Base-by-base conservation (phyloP, 2,329 filamentous ascomycete genomes). In the Plenodomus tracheiphilus region DNA sequence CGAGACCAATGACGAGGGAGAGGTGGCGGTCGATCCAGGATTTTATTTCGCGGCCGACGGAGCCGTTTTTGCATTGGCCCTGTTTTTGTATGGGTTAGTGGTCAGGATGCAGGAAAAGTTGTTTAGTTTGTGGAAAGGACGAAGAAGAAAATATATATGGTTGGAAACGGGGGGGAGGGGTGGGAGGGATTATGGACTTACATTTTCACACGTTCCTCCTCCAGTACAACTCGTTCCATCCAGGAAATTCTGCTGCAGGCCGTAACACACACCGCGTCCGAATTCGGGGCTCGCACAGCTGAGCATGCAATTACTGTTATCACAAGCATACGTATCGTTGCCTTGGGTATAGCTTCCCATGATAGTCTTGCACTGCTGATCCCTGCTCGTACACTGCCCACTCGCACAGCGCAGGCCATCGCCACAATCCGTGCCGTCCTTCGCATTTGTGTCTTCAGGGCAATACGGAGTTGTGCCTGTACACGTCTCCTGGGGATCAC, bases 301-400 rank as follows among this genome's bases (percentile, higher is more conserved):
- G 42, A 97, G 77, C 54, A 82, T 79, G 74, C 94, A 99, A 41
- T 85, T 86, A 30, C 81, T 80, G 45, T 77, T 78, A 56, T 87
- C 84, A 74, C 94, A 99, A 9, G 92, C 87, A 62, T 84, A 85
- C 2, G 91, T 95, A 64, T 90, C 83, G 74, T 91, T 93, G 68
- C 81, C 83, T 47, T 83, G 80, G 0, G 86, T 87, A 53, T 88
- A 82, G 21, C 82, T 84, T 30, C 91, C 91, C 80, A 96, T 88
- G 40, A 95, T 80, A 10, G 85, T 87, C 71, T 87, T 86, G 77
- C 94, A 99, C 75, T 99, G 94, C 66, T 86, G 81, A 71, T 97
- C 85, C 55, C 94, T 86, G 44, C 88, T 94, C 3, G 94, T 99
- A 73, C 94, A 99, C 74, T 97, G 93, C 11, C 94, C 94, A 39